A percentile compares a stretch with the other conserved stretches of the same genome.
Conservation (phyloP, 108 stramenopile species). For the Skeletonema grethae region DNA sequence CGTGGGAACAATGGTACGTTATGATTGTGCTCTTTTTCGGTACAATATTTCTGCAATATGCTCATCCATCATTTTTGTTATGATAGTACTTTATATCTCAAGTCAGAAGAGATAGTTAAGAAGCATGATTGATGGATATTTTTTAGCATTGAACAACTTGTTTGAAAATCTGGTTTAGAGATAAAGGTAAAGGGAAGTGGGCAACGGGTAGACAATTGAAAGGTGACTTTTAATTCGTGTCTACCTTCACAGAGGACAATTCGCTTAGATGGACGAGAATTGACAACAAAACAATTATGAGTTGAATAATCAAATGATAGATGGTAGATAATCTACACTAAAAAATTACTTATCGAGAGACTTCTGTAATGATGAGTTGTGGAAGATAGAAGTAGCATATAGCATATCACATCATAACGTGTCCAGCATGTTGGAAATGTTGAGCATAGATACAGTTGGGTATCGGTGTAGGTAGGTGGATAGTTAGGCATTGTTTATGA, state of each 20-base stretch:
- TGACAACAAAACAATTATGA: neutral
- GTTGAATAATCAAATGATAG: neutral
- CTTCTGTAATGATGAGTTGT: neutral
- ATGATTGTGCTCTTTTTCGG: neutral
- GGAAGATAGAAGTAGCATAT: neutral
- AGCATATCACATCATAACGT: too few species aligned
- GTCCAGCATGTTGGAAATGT: neutral
- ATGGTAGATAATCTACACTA: neutral
- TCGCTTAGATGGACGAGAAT: neutral
- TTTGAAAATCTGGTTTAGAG: neutral
- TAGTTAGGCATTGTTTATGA: too few species aligned
- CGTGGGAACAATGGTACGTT: constrained; percentile 97
- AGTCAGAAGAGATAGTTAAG: constrained; percentile 62
- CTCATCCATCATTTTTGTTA: neutral
- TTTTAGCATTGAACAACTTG: neutral
- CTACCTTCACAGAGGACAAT: neutral
- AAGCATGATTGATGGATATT: neutral
- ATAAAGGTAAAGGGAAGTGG: neutral
- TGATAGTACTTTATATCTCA: constrained; percentile 71
- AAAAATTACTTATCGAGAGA: neutral
- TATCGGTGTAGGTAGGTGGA: too few species aligned
- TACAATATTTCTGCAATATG: neutral
- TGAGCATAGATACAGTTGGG: too few species aligned
- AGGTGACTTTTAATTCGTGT: neutral
- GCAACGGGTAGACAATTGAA: neutral